Evolutionary conservation across 2,329 filamentous ascomycete genomes (phyloP).

Genomic region (Claviceps humidiphila): DNA sequence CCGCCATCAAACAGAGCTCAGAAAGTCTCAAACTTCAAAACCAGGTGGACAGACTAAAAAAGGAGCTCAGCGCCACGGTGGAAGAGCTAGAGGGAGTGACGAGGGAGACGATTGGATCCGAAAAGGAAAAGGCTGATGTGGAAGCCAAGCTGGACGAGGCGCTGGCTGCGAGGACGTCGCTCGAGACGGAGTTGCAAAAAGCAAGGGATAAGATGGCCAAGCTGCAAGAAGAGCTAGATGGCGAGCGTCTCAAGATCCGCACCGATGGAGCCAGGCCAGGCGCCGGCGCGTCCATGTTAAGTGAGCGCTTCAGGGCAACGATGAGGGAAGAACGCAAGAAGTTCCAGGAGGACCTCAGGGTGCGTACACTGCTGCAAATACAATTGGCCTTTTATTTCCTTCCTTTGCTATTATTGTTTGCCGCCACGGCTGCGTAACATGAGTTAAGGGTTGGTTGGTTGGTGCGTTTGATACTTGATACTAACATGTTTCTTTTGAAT

Average conservation of each 20-base stretch:
- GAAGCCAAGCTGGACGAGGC: slow-evolving; percentile 25
- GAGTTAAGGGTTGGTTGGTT: background rate
- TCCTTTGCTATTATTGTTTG: too few relatives aligned
- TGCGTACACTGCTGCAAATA: slow-evolving; percentile 16
- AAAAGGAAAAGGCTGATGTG: slow-evolving; percentile 34
- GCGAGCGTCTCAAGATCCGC: slow-evolving; percentile 32
- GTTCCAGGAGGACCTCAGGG: slow-evolving; percentile 41
- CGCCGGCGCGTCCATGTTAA: slow-evolving; percentile 37
- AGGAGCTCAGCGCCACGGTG: slow-evolving; percentile 36
- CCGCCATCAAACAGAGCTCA: slow-evolving; percentile 35
- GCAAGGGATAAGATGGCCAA: slow-evolving; percentile 23
- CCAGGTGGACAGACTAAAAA: slow-evolving; percentile 36
- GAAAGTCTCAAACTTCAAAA: slow-evolving; percentile 32
- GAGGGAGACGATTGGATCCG: slow-evolving; percentile 35
- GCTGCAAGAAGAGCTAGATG: slow-evolving; percentile 39
- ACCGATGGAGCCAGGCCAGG: slow-evolving; percentile 21
- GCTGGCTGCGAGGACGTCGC: slow-evolving; percentile 19
- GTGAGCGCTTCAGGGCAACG: slow-evolving; percentile 41
- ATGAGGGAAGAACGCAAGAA: slow-evolving; percentile 45
- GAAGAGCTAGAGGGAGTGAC: slow-evolving; percentile 41
- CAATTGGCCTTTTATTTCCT: background rate
- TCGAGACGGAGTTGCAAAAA: slow-evolving; percentile 29
- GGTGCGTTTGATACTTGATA: background rate
- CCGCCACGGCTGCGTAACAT: background rate
- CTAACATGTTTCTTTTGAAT: background rate